Base-by-base conservation (phyloP, 192 early-diverging fungal genomes). In the Umbelopsis ramanniana region DNA sequence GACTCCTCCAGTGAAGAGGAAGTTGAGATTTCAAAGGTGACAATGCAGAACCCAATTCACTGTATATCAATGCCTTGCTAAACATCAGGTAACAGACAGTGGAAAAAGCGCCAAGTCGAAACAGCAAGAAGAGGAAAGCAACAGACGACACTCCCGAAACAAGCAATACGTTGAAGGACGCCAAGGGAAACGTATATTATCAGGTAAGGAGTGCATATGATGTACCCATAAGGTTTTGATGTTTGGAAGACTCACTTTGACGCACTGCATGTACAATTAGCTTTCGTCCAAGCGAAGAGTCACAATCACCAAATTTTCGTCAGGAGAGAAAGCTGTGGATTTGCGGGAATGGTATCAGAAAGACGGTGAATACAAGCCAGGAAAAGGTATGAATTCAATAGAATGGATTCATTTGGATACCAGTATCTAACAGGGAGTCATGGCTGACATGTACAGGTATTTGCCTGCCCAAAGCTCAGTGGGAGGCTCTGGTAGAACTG, bases 391-490 rank as follows among this genome's bases (percentile, higher is more conserved):
- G 22, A 9, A 4, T 37, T 29, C 11, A 43, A 63, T 11, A 19
- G 17, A 15, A 38, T 50, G 4, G 11, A 50, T n/a, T 4, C 0
- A 19, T 37, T 19, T 14, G 33, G 35, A 63, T 35, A 14, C 4
- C 15, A 14, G 19, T 60, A 10, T 0, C 14, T 35, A 29, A 37
- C 3, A 35, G 19, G 2, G 2, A 10, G 0, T 23, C 48, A 69
- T 5, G 2, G n/a, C n/a, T n/a, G n/a, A 40, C 23, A 43, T 63
- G 6, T 43, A 43, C 40, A 38, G 72, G 72, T 24, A 70, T 76
- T 4, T 72, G 66, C 14, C 33, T 76, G 21, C 75, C 75, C 0
- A 45, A 67, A 21, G 63, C 70, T 26, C 75, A 76, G 55, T 76
- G 69, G 55, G 68, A 50, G 29, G 67, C 52, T 14, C 35, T 76